Evolutionary conservation across 2,329 filamentous ascomycete genomes (phyloP).

Genomic region (Apiospora marii): DNA sequence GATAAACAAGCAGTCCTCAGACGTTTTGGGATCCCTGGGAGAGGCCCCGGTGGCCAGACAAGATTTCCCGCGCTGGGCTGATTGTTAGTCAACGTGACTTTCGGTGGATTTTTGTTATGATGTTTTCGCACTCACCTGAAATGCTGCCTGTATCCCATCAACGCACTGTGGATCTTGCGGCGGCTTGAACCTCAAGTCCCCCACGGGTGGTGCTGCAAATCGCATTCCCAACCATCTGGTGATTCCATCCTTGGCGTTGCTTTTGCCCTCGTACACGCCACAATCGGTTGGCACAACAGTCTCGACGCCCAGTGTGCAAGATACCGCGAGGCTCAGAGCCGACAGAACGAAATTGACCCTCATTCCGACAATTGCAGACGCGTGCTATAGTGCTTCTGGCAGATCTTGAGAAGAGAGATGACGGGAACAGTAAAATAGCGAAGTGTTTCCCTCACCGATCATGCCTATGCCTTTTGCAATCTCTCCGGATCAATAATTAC

Average conservation of each 20-base stretch:
- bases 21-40: slow-evolving; percentile 29
- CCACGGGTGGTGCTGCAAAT: slow-evolving; percentile 17
- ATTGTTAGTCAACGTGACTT: not conserved
- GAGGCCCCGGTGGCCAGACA: slow-evolving; percentile 36
- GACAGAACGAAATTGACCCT: slow-evolving; percentile 2
- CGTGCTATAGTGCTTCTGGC: not conserved
- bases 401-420: too few relatives aligned
- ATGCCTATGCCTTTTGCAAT: not conserved
- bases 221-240: slow-evolving; percentile 23
- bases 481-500: not conserved
- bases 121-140: not conserved
- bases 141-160: not conserved
- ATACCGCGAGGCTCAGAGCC: slow-evolving; percentile 8
- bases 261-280: not conserved
- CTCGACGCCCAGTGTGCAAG: not conserved
- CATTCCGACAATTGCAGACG: not conserved
- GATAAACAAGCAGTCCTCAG: slow-evolving; percentile 75
- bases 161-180: slow-evolving; percentile 15
- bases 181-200: not conserved
- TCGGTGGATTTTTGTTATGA: not conserved
- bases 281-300: not conserved
- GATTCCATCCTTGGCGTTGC: not conserved
- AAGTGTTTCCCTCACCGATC: not conserved
- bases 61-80: slow-evolving; percentile 36
- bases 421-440: not conserved